Evolutionary conservation across 805 yeast species (phyloP), one percentile per base, ranked within the genome.

Genomic region (Saccharomycopsis sp.): DNA sequence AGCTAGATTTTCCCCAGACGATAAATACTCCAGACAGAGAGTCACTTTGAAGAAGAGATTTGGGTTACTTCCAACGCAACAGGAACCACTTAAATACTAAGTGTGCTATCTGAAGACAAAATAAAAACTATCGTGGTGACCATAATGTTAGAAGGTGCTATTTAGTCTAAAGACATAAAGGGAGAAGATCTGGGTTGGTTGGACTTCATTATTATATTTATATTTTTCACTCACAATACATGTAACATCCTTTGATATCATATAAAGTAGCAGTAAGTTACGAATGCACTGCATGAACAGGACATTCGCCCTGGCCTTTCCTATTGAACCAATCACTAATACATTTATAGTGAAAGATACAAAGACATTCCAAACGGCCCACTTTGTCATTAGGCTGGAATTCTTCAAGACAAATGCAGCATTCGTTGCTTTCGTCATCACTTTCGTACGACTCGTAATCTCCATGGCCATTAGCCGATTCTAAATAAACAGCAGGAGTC

Each of bases 1-100:
- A 63, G 99, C 99, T 56, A 87, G 99, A 77, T 94, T 94, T 75
- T 94, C 99, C 38, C 99, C 99, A 67, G 99, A 94, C 73, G 99
- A 94, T 83, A 94, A 94, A 78, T 93, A 90, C 80, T 94, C 99
- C 53, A 87, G 97, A 80, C 98, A 94, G 77, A 89, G 99, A 83
- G 97, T 94, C 55, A 93, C 98, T 59, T 81, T 94, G 72, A 94
- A 94, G 85, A 94, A 90, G 82, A 87, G 99, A 79, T 93, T 76
- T 73, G 85, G 86, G 66, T 72, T 94, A 73, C 80, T 94, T 72
- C 97, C 97, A 69, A 87, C 96, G 58, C 94, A 89, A 73, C 82
- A 84, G 69, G 71, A 17, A 20, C 54, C 54, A 7, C 17, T 52
- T 29, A 52, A 52, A 52, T 52, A 52, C 38, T 52, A 52, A 41